These are phyloP conservation scores for Phytopythium kandeliae DNA, from an alignment of 352 stramenopile species.

Conservation along the genomic window DNA sequence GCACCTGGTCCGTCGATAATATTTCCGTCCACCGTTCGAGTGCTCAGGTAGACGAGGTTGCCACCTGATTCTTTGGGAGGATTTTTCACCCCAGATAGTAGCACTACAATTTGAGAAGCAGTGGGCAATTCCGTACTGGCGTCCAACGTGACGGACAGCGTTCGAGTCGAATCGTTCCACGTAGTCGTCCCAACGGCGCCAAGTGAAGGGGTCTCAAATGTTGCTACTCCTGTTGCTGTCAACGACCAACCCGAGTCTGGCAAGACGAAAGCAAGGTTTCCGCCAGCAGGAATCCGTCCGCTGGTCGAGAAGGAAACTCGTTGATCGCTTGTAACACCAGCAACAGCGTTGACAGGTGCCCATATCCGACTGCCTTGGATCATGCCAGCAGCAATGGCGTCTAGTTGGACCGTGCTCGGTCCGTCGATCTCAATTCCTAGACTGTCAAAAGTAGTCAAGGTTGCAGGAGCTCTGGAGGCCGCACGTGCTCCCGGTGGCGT, in stretches of 20 bases:
- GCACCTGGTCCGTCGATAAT: conserved; percentile 44
- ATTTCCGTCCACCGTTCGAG: conserved; percentile 20
- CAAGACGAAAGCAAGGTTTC: conserved; percentile 36
- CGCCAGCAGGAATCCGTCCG: conserved; percentile 27
- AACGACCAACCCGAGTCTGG: conserved; percentile 41
- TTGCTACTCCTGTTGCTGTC: conserved; percentile 13
- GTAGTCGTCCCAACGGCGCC: conserved; percentile 16
- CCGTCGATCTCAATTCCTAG: conserved; percentile 42
- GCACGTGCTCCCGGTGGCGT: conserved; percentile 36
- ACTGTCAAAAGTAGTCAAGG: conserved; percentile 37
- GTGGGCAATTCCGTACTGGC: conserved; percentile 16
- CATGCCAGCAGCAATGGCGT: conserved; percentile 32
- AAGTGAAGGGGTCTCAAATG: conserved; percentile 28
- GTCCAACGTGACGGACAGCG: conserved; percentile 28
- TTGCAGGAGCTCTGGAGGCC: conserved; percentile 12
- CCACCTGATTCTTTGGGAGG: conserved; percentile 47
- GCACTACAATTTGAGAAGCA: conserved; percentile 22
- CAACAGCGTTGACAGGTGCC: conserved; percentile 26
- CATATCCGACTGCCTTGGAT: conserved; percentile 46
- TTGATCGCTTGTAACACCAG: conserved; percentile 46
- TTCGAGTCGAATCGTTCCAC: conserved; percentile 26
- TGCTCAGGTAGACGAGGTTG: conserved; percentile 34
- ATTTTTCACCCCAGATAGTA: conserved; percentile 32
- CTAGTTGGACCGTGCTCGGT: conserved; percentile 29
- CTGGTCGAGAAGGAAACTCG: conserved; percentile 37